Percentiles rank a stretch among this genome's conserved stretches.
Evolutionary conservation across 805 yeast species (phyloP).

Genomic region (Ogataea haglerorum): DNA sequence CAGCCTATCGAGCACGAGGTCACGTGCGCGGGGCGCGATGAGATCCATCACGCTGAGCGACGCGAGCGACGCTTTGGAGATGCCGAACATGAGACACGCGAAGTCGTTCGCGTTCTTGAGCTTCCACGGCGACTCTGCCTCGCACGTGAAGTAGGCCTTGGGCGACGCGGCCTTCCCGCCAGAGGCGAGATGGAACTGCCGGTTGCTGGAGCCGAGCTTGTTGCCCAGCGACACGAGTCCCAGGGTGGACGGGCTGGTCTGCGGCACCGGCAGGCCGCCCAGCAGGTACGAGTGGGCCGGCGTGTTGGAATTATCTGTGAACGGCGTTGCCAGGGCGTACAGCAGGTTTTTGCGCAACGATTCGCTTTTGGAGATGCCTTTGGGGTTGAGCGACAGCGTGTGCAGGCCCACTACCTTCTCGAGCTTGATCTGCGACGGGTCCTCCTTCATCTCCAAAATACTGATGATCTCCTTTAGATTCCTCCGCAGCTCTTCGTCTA

Average conservation of each 20-base stretch:
- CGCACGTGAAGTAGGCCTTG: constrained; percentile 84
- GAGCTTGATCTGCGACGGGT: constrained; percentile 18
- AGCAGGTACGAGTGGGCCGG: constrained; percentile 10
- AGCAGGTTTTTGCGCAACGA: constrained; percentile 45
- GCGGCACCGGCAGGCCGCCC: constrained; percentile 27
- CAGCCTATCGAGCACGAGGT: constrained; percentile 60
- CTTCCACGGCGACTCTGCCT: constrained; percentile 69
- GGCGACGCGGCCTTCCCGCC: constrained; percentile 69
- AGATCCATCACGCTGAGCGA: constrained; percentile 69
- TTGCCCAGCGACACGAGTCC: constrained; percentile 23
- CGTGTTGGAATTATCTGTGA: constrained; percentile 39
- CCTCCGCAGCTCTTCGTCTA: constrained; percentile 7
- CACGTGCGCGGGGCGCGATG: constrained; percentile 71
- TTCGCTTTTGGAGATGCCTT: constrained; percentile 36
- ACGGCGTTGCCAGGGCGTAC: constrained; percentile 67
- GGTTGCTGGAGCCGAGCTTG: constrained; percentile 26
- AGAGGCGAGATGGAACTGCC: constrained; percentile 55
- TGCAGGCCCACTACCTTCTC: constrained; percentile 50
- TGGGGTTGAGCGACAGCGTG: constrained; percentile 47
- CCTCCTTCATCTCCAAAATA: constrained; percentile 40
- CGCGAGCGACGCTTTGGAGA: constrained; percentile 59
- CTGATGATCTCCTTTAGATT: constrained; percentile 50
- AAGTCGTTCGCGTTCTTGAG: constrained; percentile 84
- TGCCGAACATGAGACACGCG: constrained; percentile 84
- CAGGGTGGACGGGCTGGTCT: constrained; percentile 24